Evolutionary conservation across 768 basidiomycete species (phyloP).

Genomic region (Tremella yokohamensis): DNA sequence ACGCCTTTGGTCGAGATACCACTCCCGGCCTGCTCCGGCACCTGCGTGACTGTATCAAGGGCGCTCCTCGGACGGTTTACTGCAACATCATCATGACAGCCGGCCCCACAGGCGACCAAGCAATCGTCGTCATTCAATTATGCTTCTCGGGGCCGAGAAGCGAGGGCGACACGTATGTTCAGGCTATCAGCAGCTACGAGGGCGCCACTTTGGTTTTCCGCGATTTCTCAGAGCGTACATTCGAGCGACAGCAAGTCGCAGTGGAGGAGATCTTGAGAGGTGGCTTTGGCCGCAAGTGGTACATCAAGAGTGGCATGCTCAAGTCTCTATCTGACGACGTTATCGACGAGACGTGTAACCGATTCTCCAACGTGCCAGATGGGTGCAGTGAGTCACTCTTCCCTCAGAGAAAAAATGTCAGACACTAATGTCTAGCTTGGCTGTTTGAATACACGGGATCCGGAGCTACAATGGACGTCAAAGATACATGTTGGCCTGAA

Average conservation of each 20-base stretch:
- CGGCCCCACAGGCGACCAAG: conserved; percentile 76
- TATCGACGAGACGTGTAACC: conserved; percentile 73
- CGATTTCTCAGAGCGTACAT: conserved; percentile 85
- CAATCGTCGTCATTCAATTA: conserved; percentile 79
- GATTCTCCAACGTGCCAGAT: conserved; percentile 77
- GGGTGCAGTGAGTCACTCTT: conserved; percentile 76
- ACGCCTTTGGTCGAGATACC: conserved; percentile 81
- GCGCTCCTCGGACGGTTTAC: conserved; percentile 79
- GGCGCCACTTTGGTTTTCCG: conserved; percentile 81
- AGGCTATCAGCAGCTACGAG: conserved; percentile 81
- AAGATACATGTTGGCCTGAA: conserved; percentile 67
- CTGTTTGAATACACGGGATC: conserved; percentile 79
- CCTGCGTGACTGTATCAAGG: conserved; percentile 88
- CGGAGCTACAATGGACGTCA: conserved; percentile 70
- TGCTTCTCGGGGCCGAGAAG: conserved; percentile 78
- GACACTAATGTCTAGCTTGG: conserved; percentile 60
- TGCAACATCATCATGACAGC: conserved; percentile 87
- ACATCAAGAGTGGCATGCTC: conserved; percentile 79
- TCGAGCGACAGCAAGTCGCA: conserved; percentile 84
- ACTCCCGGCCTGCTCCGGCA: conserved; percentile 84
- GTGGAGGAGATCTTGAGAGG: conserved; percentile 84
- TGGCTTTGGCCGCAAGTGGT: conserved; percentile 59
- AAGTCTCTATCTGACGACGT: conserved; percentile 80
- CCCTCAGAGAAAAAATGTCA: neutral
- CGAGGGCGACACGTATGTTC: conserved; percentile 70